Conservation (phyloP, 2,329 filamentous ascomycete genomes). For the Hypomyces rosellus region DNA sequence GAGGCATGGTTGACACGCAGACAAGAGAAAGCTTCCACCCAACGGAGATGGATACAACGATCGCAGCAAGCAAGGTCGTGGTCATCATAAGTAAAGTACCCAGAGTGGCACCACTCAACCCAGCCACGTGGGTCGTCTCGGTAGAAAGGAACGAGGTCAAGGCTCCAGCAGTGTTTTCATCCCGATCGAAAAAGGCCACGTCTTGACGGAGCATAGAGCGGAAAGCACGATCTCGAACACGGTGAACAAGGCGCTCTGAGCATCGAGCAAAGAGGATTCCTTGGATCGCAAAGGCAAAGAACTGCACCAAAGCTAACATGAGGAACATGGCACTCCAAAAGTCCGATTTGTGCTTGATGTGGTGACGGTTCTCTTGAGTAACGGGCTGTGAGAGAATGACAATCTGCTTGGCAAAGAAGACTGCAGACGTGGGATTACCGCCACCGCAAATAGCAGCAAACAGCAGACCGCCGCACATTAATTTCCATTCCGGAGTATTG, state of each 20-base stretch:
- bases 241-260: constrained; percentile 76
- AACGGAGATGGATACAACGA: constrained; percentile 63
- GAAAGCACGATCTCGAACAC: constrained; percentile 80
- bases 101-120: constrained; percentile 82
- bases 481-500: constrained; percentile 64
- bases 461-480: constrained; percentile 69
- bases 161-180: constrained; percentile 84
- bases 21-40: constrained; percentile 87
- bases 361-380: constrained; percentile 41
- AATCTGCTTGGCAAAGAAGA: constrained; percentile 89
- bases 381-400: constrained; percentile 56
- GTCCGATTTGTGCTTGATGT: constrained; percentile 65
- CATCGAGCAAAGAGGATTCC: constrained; percentile 74
- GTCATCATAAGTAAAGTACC: constrained; percentile 76
- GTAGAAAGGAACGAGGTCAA: constrained; percentile 85
- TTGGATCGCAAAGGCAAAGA: constrained; percentile 62
- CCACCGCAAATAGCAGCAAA: constrained; percentile 73
- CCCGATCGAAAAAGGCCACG: constrained; percentile 82
- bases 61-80: constrained; percentile 72
- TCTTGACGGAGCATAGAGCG: constrained; percentile 86
- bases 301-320: constrained; percentile 70
- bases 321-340: constrained; percentile 90
- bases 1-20: constrained; percentile 69
- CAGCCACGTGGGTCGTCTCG: constrained; percentile 82
- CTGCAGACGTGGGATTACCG: constrained; percentile 61